phyloP scores from a whole-genome alignment of 23 red algal species.

The Gracilaria domingensis region DNA sequence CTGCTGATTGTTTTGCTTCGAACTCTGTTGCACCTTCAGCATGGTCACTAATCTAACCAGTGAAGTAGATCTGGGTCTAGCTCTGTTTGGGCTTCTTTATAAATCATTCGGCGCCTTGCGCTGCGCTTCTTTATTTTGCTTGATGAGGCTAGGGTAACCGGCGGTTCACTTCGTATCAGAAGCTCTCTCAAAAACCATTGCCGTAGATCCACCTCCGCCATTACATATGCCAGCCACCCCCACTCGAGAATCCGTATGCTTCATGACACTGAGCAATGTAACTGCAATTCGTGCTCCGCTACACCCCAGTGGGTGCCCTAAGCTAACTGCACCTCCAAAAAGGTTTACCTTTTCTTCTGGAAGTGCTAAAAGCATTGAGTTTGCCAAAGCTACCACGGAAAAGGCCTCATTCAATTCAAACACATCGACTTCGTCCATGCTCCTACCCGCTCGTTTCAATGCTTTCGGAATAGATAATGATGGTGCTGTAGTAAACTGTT shows the following conservation, averaged over 20 bases:
- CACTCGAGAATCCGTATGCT: slow-evolving; percentile 38
- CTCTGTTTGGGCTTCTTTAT: too few species aligned
- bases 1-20: too few species aligned
- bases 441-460: slow-evolving; percentile 50
- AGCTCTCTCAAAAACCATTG: slow-evolving; percentile 74
- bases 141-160: too few species aligned
- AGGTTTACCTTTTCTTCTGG: slow-evolving; percentile 78
- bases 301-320: slow-evolving; percentile 92
- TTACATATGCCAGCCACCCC: slow-evolving; percentile 97
- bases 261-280: slow-evolving; percentile 84
- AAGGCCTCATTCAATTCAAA: slow-evolving; percentile 99
- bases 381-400: slow-evolving; percentile 83
- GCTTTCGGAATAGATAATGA: slow-evolving; percentile 85
- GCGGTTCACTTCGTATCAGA: not conserved
- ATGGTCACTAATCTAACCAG: too few species aligned
- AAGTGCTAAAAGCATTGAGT: slow-evolving; percentile 51
- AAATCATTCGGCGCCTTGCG: too few species aligned
- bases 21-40: too few species aligned
- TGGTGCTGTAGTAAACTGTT: slow-evolving; percentile 88
- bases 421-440: slow-evolving; percentile 84
- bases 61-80: too few species aligned
- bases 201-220: slow-evolving; percentile 95
- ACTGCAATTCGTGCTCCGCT: slow-evolving; percentile 93
- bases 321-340: slow-evolving; percentile 88
- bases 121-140: too few species aligned